Evolutionary conservation across 1,284 basidiomycete genomes (phyloP).

Genomic region (Coriolopsis trogii): DNA sequence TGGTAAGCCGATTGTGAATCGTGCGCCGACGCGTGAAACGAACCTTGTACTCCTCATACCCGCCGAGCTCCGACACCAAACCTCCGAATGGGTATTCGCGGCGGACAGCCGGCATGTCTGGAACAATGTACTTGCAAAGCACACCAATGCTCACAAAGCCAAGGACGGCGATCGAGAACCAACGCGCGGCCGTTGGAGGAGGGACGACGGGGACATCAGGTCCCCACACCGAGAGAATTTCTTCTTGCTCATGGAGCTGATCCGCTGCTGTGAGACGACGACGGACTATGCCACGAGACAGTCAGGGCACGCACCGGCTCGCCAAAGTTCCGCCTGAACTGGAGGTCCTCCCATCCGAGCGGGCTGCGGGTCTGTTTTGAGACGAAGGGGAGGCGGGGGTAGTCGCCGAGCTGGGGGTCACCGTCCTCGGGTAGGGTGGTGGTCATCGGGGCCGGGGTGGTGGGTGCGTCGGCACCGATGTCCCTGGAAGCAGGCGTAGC

Average conservation of each 20-base stretch:
- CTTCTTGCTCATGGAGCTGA: conserved; percentile 79
- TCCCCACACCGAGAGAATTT: conserved; percentile 87
- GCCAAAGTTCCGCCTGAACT: conserved; percentile 85
- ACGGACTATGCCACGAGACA: not conserved
- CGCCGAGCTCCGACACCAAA: conserved; percentile 72
- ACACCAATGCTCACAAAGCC: conserved; percentile 64
- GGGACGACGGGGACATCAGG: conserved; percentile 71
- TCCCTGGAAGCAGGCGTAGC: conserved; percentile 22
- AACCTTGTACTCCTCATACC: conserved; percentile 76
- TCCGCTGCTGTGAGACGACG: conserved; percentile 44
- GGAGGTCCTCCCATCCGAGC: conserved; percentile 80
- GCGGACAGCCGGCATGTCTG: conserved; percentile 62
- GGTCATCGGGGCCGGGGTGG: conserved; percentile 16
- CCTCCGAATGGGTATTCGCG: conserved; percentile 77
- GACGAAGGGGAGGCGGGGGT: conserved; percentile 76
- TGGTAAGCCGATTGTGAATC: conserved; percentile 1
- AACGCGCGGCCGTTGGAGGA: conserved; percentile 59
- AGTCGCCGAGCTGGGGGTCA: conserved; percentile 73
- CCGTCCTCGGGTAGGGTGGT: conserved; percentile 37
- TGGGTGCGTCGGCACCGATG: conserved; percentile 6
- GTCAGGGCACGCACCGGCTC: conserved; percentile 67
- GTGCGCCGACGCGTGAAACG: conserved; percentile 20
- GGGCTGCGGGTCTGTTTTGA: conserved; percentile 71
- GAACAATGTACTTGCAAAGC: conserved; percentile 54
- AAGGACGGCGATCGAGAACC: conserved; percentile 61